These are phyloP conservation scores for Nidularia pulvinata DNA, from an alignment of 768 basidiomycete species.

Conservation along the genomic window DNA sequence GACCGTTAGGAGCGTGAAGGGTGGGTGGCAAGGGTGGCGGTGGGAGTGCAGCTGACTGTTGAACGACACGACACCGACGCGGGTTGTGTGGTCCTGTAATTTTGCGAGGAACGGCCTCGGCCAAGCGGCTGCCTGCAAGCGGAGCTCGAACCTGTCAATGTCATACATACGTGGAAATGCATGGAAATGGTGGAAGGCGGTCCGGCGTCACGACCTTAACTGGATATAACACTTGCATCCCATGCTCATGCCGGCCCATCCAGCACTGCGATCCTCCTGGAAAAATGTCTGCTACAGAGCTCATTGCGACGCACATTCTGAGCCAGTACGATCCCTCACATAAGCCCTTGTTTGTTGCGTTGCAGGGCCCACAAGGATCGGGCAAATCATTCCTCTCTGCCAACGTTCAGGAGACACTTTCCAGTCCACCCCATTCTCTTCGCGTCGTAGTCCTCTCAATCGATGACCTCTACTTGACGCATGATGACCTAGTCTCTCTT, in stretches of 20 bases:
- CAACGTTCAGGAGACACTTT: conserved; percentile 43
- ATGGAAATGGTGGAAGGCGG: no score
- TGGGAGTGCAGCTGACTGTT: not conserved
- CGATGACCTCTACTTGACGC: conserved; percentile 87
- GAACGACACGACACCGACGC: no score
- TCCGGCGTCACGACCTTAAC: not conserved
- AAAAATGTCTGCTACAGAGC: conserved; percentile 30
- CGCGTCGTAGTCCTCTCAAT: conserved; percentile 69
- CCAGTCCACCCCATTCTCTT: conserved; percentile 45
- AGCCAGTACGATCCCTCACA: conserved; percentile 15
- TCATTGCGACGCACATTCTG: conserved; percentile 24
- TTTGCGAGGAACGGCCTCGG: not conserved
- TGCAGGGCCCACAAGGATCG: conserved; percentile 95
- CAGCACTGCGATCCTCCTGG: not conserved
- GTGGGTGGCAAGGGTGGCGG: conserved; percentile 8
- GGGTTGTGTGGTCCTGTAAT: not conserved
- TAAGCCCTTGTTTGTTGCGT: conserved; percentile 75
- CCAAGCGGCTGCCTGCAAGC: not conserved
- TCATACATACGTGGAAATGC: no score
- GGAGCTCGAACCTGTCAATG: not conserved
- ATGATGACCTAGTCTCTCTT: conserved; percentile 55
- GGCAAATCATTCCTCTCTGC: conserved; percentile 86
- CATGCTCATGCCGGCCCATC: no score
- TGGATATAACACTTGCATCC: no score
- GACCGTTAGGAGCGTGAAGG: conserved; percentile 14